These are phyloP conservation scores for Eucalyptus decipiens DNA, from an alignment of 345 rosid genomes.

Conservation along the genomic window DNA sequence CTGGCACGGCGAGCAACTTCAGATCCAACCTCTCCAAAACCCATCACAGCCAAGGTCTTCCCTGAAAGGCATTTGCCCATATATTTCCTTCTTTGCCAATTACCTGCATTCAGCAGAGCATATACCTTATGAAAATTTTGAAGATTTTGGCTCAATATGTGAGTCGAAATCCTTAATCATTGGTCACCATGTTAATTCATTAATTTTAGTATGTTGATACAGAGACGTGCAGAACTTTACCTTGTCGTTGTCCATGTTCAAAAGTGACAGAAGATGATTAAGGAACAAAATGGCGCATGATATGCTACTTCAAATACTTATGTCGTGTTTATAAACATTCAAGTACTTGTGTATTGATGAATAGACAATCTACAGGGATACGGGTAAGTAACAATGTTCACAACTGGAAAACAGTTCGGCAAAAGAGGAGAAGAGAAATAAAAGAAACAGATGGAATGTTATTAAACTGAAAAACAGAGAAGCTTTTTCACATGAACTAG, in stretches of 20 bases:
- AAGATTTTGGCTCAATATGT: neutral
- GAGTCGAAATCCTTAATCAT: neutral
- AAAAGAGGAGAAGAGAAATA: neutral
- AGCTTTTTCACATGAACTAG: neutral
- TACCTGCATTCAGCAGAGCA: slow-evolving; percentile 25
- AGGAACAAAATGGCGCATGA: neutral
- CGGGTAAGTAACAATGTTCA: neutral
- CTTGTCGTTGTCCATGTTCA: neutral
- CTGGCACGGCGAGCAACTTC: slow-evolving; percentile 86
- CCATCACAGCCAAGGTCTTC: slow-evolving; percentile 71
- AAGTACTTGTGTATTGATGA: neutral
- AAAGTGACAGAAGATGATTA: neutral
- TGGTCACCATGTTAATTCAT: neutral
- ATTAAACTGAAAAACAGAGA: neutral
- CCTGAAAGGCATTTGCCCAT: slow-evolving; percentile 83
- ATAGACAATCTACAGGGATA: neutral
- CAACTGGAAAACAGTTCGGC: neutral
- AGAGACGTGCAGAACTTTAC: neutral
- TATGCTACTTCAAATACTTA: neutral
- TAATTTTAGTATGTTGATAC: neutral
- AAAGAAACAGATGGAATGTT: neutral
- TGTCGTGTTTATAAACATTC: neutral
- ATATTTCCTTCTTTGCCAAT: slow-evolving; percentile 77
- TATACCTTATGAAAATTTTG: neutral
- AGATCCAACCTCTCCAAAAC: slow-evolving; percentile 87